Evolutionary conservation across 164 flowering plant genomes (phyloP).

Genomic region (Malania oleifera): DNA sequence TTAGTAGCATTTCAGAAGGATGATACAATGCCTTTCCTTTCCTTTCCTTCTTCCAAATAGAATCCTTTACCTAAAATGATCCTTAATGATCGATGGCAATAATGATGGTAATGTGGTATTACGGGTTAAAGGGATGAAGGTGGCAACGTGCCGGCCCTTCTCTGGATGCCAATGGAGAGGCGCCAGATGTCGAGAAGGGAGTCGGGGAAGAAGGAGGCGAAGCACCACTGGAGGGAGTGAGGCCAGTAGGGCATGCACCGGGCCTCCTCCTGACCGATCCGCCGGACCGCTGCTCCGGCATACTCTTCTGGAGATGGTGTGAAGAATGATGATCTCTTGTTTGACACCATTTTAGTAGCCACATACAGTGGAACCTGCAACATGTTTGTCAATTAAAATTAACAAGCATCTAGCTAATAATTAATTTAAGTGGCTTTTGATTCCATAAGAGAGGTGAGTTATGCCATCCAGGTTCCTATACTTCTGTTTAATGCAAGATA

Average conservation of each 20-base stretch:
- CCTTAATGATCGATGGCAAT: no score
- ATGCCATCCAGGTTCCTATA: no score
- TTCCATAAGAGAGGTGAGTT: not conserved
- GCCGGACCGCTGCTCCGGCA: not conserved
- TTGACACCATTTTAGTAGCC: not conserved
- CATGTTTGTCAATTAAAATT: no score
- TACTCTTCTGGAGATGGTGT: not conserved
- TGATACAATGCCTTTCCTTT: no score
- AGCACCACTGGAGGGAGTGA: not conserved
- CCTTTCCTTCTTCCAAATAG: no score
- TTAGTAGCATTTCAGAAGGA: no score
- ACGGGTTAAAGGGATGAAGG: no score
- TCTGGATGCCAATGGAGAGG: not conserved
- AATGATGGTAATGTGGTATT: no score
- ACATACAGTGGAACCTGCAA: constrained; percentile 4
- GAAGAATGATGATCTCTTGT: not conserved
- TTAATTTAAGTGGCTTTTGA: not conserved
- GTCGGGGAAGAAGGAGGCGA: not conserved
- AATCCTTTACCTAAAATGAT: no score
- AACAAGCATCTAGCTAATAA: not conserved
- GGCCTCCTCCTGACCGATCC: not conserved
- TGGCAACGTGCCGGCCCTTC: not conserved
- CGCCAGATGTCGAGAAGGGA: not conserved
- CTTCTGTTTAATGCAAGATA: no score
- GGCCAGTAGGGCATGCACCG: constrained; percentile 7